Evolutionary conservation across 2,329 filamentous ascomycete species (phyloP), one percentile per base, ranked within the genome.

Genomic region (Botryotinia convoluta): DNA sequence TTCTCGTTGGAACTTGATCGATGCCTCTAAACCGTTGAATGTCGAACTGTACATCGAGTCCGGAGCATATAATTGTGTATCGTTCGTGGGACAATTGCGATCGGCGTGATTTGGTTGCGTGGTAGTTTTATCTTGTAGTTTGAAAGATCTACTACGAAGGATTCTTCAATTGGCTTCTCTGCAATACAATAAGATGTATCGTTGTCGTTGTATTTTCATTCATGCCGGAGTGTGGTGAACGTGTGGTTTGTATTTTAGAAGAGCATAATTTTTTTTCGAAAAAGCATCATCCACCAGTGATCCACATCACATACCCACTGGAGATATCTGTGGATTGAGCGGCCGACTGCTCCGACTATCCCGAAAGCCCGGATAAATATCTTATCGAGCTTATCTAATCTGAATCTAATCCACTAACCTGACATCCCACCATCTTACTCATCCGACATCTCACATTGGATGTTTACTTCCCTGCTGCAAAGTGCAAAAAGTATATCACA

Each of bases 1-100:
- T 76, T 76, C 78, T 75, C 42, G 75, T 51, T 75, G 75, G 76
- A 79, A 77, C 74, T 76, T 75, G 75, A 69, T 71, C 32, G 74
- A 74, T 63, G 73, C 69, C 72, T 77, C 70, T 74, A 72, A 60
- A 70, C 62, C 71, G 73, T 69, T 20, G 72, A 71, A 54, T 74
- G 29, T 72, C 71, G 57, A 69, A 39, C 71, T 72, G 69, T 73
- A 76, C 77, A 78, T 78, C 71, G 74, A 74, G 75, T 71, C 75
- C 67, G 72, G 18, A 32, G 45, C 35, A 20, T n/a, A 18, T 20
- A 57, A n/a, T 3, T 39, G 16, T 29, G 51, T 39, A 29, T 57
- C 35, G 64, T 57, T 68, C 45, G 48, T 22, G 64, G 48, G 18
- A 48, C n/a, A 54, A 22, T 29, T 42, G 64, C 64, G 20, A 29